Evolutionary conservation across 169 alveolate species (phyloP).

Genomic region (Ophryocystis elektroscirrha): DNA sequence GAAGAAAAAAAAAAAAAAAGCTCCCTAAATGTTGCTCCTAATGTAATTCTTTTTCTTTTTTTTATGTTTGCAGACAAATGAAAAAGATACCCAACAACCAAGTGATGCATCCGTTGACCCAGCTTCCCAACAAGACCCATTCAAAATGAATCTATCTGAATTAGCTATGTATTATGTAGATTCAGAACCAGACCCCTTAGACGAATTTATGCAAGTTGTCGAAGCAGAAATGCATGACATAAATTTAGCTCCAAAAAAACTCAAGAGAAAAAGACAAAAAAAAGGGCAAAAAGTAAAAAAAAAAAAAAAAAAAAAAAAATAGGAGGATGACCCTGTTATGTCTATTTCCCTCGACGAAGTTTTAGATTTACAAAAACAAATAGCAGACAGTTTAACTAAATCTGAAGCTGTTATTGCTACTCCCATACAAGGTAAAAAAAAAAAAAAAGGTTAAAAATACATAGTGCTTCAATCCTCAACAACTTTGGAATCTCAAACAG

Average conservation of each 20-base stretch:
- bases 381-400: neutral
- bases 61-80: neutral
- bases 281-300: neutral
- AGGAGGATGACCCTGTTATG: slow-evolving; percentile 1
- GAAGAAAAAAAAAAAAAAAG: neutral
- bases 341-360: neutral
- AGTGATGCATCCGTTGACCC: neutral
- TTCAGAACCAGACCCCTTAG: neutral
- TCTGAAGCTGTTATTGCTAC: neutral
- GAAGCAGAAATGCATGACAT: no score
- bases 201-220: neutral
- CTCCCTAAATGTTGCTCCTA: neutral
- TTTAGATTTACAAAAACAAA: neutral
- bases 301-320: neutral
- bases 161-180: neutral
- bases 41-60: neutral
- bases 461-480: neutral
- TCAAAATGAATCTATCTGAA: neutral
- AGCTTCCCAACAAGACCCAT: neutral
- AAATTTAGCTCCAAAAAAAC: no score
- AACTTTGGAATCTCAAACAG: neutral
- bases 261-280: neutral
- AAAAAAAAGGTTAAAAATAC: neutral
- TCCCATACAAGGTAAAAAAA: neutral
- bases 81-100: neutral